Evolutionary conservation across 768 basidiomycete species (phyloP).

Genomic region (Galerina marginata): DNA sequence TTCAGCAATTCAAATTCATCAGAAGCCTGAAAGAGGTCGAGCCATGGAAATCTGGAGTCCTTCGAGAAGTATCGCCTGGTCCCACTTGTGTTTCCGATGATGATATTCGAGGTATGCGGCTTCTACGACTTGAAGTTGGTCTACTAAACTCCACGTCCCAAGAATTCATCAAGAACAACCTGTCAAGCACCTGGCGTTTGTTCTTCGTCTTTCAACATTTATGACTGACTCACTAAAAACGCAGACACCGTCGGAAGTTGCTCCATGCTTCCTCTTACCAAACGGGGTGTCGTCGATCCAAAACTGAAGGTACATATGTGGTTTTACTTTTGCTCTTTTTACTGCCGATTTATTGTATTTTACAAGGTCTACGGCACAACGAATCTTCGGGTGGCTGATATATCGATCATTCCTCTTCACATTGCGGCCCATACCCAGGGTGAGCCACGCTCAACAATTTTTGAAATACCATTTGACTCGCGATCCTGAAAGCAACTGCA

Average conservation of each 20-base stretch:
- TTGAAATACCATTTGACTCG: neutral
- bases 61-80: constrained; percentile 38
- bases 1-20: constrained; percentile 38
- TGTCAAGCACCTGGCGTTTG: constrained; percentile 14
- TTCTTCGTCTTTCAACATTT: neutral
- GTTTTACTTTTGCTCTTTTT: constrained; percentile 56
- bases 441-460: constrained; percentile 9
- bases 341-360: constrained; percentile 55
- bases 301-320: constrained; percentile 41
- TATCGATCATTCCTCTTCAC: constrained; percentile 58
- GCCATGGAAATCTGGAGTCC: constrained; percentile 26
- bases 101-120: constrained; percentile 23
- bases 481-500: neutral
- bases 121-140: neutral
- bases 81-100: constrained; percentile 34
- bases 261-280: constrained; percentile 59
- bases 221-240: neutral
- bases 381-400: constrained; percentile 59
- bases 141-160: neutral
- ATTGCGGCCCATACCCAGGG: constrained; percentile 53
- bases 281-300: constrained; percentile 57
- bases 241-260: constrained; percentile 53
- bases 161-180: constrained; percentile 31
- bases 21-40: constrained; percentile 30
- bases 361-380: constrained; percentile 61